Evolutionary conservation across 805 yeast species (phyloP), one percentile per base, ranked within the genome.

Genomic region (Cyberlindnera sargentensis): DNA sequence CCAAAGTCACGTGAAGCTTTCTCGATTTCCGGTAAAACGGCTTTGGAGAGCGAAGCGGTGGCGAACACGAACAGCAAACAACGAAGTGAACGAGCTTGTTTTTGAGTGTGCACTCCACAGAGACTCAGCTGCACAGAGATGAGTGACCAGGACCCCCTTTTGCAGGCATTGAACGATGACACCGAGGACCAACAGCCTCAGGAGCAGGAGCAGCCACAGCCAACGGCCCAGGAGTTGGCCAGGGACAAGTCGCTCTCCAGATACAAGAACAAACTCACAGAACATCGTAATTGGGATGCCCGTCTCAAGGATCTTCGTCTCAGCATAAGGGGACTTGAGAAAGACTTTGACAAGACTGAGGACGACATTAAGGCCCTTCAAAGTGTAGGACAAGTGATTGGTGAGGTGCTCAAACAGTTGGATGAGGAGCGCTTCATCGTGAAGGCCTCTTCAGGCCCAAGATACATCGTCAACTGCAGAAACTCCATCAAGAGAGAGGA

Each of bases 391-490:
- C 99, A 93, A 66, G 81, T 93, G 60, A 85, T 93, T 52, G 99
- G 99, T 45, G 99, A 93, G 65, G 95, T 93, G 28, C 76, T 93
- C 68, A 93, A 93, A 64, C 96, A 89, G 63, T 72, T 93, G 57
- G 95, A 91, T 50, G 95, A 87, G 41, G 99, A 93, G 62, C 74
- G 96, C 56, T 93, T 82, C 63, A 91, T 91, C 51, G 98, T 93
- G 40, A 91, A 91, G 70, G 97, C 98, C 2, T 84, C 95, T 10
- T 84, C 93, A 37, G 99, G 99, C 4, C 99, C 99, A 36, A 78
- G 99, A 59, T 93, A 93, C 63, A 93, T 93, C 53, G 99, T 93
- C 40, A 98, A 98, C 36, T 93, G 96, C 65, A 80, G 99, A 60
- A 89, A 89, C 63, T 84, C 95, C 31, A 87, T 93, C 61, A 86